Conservation (phyloP, 1,284 basidiomycete genomes). For the Wolfiporia cocos region DNA sequence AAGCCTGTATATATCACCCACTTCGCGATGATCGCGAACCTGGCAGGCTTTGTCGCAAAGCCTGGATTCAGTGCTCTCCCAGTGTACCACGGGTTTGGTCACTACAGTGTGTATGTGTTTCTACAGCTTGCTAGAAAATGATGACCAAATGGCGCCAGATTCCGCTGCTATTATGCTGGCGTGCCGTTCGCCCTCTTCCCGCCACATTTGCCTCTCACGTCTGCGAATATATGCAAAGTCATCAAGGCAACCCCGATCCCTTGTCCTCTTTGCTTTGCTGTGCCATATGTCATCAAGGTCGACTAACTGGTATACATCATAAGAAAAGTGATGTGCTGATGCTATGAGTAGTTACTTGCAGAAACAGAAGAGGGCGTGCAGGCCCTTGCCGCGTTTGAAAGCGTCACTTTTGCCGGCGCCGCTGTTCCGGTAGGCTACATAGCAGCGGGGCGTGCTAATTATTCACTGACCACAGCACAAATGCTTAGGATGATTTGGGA, state of each 20-base stretch:
- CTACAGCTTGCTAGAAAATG: neutral
- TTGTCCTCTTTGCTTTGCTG: slow-evolving; percentile 19
- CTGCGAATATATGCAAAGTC: slow-evolving; percentile 37
- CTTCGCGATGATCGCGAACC: slow-evolving; percentile 31
- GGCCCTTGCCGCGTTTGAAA: slow-evolving; percentile 33
- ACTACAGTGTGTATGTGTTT: slow-evolving; percentile 35
- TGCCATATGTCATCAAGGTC: slow-evolving; percentile 32
- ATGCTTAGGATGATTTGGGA: slow-evolving; percentile 41
- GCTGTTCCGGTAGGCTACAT: slow-evolving; percentile 26
- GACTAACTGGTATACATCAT: slow-evolving; percentile 1
- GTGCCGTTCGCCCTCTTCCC: slow-evolving; percentile 48
- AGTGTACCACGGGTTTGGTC: slow-evolving; percentile 40
- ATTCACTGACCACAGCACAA: neutral
- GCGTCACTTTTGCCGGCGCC: slow-evolving; percentile 44
- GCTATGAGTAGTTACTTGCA: slow-evolving; percentile 40
- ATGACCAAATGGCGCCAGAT: slow-evolving; percentile 7
- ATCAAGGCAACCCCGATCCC: slow-evolving; percentile 21
- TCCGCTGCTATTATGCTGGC: slow-evolving; percentile 34
- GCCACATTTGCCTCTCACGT: slow-evolving; percentile 44
- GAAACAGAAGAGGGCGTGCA: slow-evolving; percentile 46
- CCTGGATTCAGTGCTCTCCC: slow-evolving; percentile 42
- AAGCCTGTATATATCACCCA: slow-evolving; percentile 42
- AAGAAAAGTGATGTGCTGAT: slow-evolving; percentile 10
- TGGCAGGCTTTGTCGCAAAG: slow-evolving; percentile 31
- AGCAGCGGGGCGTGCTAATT: neutral